Evolutionary conservation across 2,329 filamentous ascomycete species (phyloP), one percentile per base, ranked within the genome.

Genomic region (Penicillium nordicum): DNA sequence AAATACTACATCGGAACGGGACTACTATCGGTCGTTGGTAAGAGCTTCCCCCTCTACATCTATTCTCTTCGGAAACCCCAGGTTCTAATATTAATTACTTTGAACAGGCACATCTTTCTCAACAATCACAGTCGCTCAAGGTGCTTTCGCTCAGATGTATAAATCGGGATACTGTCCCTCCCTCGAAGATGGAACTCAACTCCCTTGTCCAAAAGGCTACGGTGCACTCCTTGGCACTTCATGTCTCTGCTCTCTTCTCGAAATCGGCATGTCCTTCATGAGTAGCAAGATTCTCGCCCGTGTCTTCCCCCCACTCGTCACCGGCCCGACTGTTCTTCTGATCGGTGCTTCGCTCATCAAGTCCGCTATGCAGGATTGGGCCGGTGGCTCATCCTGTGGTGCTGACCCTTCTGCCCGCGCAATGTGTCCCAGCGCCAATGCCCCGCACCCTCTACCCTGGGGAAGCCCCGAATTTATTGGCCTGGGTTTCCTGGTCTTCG

Each of bases 251-350:
- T 66, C 75, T 0, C 61, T 78, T 51, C 77, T 88, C 32, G 85
- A 88, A 78, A 81, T 89, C 38, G 72, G 76, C 2, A 81, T 89
- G 69, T 84, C 83, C 5, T 88, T 89, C 73, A 82, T 84, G 50
- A 83, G 84, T 25, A 82, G 84, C 0, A 78, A 78, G 47, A 72
- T 81, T 10, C 74, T 88, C 32, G 83, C 85, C 64, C 81, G 78
- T 59, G 78, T 89, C 59, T 89, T 89, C 69, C 86, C 86, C 2
- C 86, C 86, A 4, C 76, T 88, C 10, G 85, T 89, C 43, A 89
- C 87, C 1, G 87, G 86, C 3, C 85, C 84, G 2, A 85, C 86
- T 0, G 83, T 89, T 38, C 78, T 86, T 59, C 78, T 89, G 32
- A 88, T 89, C 57, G 87, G 87, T 18, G 81, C 88, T 29, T 82